Conservation (phyloP, 2,329 filamentous ascomycete species). For the Sarocladiaceae sp. region DNA sequence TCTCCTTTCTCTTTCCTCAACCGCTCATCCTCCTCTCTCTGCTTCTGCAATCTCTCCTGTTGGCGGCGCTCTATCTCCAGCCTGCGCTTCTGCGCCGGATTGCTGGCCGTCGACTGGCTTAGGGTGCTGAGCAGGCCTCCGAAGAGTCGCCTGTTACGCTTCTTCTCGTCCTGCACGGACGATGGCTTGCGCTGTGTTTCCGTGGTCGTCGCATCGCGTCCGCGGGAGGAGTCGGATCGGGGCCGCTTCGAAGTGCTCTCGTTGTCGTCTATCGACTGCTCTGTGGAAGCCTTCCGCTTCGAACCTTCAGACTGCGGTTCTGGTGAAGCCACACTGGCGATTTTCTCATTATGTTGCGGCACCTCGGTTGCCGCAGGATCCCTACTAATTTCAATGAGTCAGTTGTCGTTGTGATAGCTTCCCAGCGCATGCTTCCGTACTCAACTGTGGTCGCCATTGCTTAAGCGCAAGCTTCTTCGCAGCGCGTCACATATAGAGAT, state of each 20-base stretch:
- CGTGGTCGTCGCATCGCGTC: conserved; percentile 17
- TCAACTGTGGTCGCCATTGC: conserved; percentile 19
- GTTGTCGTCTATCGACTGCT: conserved; percentile 14
- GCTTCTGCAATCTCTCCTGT: conserved; percentile 68
- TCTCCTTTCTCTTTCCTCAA: conserved; percentile 62
- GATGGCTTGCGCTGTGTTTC: conserved; percentile 27
- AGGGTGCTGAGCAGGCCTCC: conserved; percentile 76
- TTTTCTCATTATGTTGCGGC: conserved; percentile 7
- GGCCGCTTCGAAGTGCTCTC: conserved; percentile 7
- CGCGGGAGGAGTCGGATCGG: conserved; percentile 12
- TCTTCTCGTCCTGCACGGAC: conserved; percentile 62
- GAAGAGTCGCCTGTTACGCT: conserved; percentile 80
- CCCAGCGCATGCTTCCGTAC: conserved; percentile 14
- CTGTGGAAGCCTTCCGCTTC: conserved; percentile 15
- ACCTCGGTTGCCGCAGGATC: conserved; percentile 3
- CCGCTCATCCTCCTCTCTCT: conserved; percentile 67
- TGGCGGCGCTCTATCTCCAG: conserved; percentile 80
- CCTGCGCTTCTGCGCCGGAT: conserved; percentile 62
- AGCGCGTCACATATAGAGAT: conserved; percentile 1
- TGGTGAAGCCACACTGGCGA: not conserved
- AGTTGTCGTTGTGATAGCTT: not conserved
- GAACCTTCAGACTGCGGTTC: conserved; percentile 10
- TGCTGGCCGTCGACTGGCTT: conserved; percentile 61
- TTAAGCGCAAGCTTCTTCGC: not conserved
- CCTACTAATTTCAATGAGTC: not conserved